Percentiles rank a stretch among this genome's conserved stretches.
Evolutionary conservation across 768 basidiomycete genomes (phyloP).

Genomic region (Dacryopinax primogenitus): DNA sequence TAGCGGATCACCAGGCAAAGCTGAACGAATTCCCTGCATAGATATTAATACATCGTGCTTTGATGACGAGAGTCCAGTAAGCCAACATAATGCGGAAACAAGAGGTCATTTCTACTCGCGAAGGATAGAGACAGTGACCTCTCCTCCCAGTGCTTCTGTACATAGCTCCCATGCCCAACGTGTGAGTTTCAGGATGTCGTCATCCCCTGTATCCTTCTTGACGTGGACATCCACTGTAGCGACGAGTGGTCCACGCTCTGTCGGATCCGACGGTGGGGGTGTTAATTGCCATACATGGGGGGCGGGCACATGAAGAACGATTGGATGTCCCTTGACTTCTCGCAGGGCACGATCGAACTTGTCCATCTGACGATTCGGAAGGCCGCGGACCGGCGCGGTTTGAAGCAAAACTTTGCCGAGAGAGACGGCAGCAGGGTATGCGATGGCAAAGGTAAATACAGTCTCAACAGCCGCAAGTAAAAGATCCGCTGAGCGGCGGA

Average conservation of each 20-base stretch:
- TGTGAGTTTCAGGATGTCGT: slow-evolving; percentile 58
- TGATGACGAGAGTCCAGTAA: background rate
- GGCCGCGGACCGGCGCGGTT: slow-evolving; percentile 62
- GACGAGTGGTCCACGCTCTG: slow-evolving; percentile 32
- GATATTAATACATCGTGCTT: slow-evolving; percentile 10
- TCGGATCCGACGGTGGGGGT: slow-evolving; percentile 27
- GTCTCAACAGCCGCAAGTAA: slow-evolving; percentile 67
- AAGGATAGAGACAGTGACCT: slow-evolving; percentile 12
- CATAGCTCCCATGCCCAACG: slow-evolving; percentile 55
- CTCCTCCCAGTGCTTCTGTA: slow-evolving; percentile 20
- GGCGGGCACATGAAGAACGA: slow-evolving; percentile 67
- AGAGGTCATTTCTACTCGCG: slow-evolving; percentile 2
- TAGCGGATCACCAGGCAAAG: background rate
- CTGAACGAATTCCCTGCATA: background rate
- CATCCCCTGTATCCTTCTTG: slow-evolving; percentile 48
- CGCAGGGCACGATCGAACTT: slow-evolving; percentile 66
- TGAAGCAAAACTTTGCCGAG: slow-evolving; percentile 81
- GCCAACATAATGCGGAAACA: background rate
- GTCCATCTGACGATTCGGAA: slow-evolving; percentile 58
- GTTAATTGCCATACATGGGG: slow-evolving; percentile 84
- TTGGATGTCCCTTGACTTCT: slow-evolving; percentile 77
- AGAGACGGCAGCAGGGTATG: slow-evolving; percentile 70
- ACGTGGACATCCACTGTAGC: slow-evolving; percentile 76
- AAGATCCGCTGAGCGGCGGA: slow-evolving; percentile 66
- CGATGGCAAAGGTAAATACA: slow-evolving; percentile 62